phyloP scores from a whole-genome alignment of 176 grass and related monocot genomes.

The Elaeis guineensis region DNA sequence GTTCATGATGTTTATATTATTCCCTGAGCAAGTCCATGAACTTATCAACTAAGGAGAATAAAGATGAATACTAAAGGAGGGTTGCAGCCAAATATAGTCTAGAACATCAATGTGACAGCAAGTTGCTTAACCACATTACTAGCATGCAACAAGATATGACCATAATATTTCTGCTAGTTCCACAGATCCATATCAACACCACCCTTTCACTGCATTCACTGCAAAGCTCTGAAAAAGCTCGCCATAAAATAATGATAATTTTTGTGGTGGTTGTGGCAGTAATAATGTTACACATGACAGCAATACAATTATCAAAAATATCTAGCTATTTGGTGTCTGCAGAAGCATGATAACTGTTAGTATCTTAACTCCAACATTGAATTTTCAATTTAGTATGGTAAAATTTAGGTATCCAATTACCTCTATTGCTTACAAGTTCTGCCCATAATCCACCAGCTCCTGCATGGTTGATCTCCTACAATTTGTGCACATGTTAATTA shows the following conservation, averaged over 20 bases:
- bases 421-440: slow-evolving; percentile 90
- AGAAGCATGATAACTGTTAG: no score
- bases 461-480: slow-evolving; percentile 97
- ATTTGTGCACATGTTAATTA: slow-evolving; percentile 5
- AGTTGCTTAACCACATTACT: neutral
- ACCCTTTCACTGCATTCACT: no score
- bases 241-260: no score
- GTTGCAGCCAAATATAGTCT: neutral
- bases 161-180: no score
- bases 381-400: no score
- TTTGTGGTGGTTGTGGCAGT: no score
- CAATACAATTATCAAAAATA: no score
- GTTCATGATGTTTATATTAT: neutral
- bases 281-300: no score
- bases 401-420: slow-evolving; percentile 29
- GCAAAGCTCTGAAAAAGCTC: no score
- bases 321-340: no score
- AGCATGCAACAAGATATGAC: neutral
- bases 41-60: neutral
- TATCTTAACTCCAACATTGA: no score
- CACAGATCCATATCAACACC: no score
- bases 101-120: neutral
- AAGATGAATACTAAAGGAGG: neutral
- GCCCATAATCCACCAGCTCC: slow-evolving; percentile 97
- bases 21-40: neutral